Percentiles rank a stretch among this genome's conserved stretches.
Conservation (phyloP, 768 basidiomycete genomes). For the Cystobasidium ongulense region DNA sequence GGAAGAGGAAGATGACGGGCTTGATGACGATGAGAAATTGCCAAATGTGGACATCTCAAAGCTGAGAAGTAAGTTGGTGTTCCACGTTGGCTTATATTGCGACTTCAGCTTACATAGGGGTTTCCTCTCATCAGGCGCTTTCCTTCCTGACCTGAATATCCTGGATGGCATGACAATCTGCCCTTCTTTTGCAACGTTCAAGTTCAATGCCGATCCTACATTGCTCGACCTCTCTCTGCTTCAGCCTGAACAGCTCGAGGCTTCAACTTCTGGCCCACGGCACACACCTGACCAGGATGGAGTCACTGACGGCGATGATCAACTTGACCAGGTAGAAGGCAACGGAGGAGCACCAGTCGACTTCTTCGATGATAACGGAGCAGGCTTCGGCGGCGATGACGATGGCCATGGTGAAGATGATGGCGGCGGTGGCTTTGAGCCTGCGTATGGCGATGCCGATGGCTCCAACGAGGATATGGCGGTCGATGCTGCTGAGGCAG, state of each 20-base stretch:
- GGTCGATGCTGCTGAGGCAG: constrained; percentile 27
- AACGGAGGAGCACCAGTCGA: constrained; percentile 37
- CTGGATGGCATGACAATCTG: constrained; percentile 68
- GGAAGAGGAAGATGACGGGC: constrained; percentile 59
- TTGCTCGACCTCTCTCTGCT: constrained; percentile 53
- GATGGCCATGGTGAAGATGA: constrained; percentile 38
- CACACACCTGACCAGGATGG: constrained; percentile 32
- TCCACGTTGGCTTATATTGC: background rate
- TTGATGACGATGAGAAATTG: constrained; percentile 55
- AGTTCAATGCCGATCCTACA: constrained; percentile 64
- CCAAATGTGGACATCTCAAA: constrained; percentile 33
- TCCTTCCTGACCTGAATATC: constrained; percentile 61
- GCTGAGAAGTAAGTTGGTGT: constrained; percentile 41
- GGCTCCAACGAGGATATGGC: constrained; percentile 45
- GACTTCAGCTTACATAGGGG: background rate
- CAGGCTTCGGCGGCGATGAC: background rate
- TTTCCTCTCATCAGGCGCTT: constrained; percentile 52
- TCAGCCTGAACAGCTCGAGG: constrained; percentile 19
- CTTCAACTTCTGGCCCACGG: constrained; percentile 27
- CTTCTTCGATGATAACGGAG: constrained; percentile 43
- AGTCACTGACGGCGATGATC: constrained; percentile 35
- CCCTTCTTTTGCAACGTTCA: constrained; percentile 69
- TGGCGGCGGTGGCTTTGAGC: constrained; percentile 5
- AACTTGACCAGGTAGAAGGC: constrained; percentile 18
- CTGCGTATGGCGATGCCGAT: constrained; percentile 25